Conservation (phyloP, 2,329 filamentous ascomycete genomes). For the Trichoderma koningii region DNA sequence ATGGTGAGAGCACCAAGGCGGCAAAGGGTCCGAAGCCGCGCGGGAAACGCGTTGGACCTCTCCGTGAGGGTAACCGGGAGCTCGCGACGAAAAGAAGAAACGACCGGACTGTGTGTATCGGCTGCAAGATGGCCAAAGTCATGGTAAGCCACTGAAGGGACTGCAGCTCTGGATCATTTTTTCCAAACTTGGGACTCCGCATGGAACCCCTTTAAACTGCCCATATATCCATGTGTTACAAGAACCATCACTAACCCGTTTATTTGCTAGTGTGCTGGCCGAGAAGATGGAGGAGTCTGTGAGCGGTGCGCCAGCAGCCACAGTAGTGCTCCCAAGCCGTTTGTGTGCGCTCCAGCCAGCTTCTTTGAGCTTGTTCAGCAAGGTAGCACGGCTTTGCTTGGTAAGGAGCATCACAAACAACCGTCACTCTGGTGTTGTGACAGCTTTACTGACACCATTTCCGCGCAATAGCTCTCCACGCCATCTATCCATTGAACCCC, state of each 20-base stretch:
- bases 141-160: conserved; percentile 6
- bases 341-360: conserved; percentile 21
- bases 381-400: conserved; percentile 11
- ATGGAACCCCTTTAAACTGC: not conserved
- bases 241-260: not conserved
- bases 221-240: not conserved
- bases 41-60: not conserved
- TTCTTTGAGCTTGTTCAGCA: conserved; percentile 20
- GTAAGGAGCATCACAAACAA: conserved; percentile 4
- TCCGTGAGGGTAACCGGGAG: not conserved
- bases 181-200: too few species aligned
- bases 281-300: not conserved
- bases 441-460: not conserved
- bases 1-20: not conserved
- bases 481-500: not conserved
- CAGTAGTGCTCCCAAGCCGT: conserved; percentile 17
- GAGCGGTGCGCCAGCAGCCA: conserved; percentile 2
- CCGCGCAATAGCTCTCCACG: conserved; percentile 1
- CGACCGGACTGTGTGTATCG: conserved; percentile 24
- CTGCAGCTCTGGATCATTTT: not conserved
- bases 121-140: conserved; percentile 25
- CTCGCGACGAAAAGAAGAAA: conserved; percentile 21
- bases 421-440: too few species aligned
- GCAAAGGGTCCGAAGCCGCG: not conserved
- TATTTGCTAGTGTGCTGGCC: conserved; percentile 8